Evolutionary conservation across 805 yeast species (phyloP), one percentile per base, ranked within the genome.

Genomic region (Candida mattraensis): DNA sequence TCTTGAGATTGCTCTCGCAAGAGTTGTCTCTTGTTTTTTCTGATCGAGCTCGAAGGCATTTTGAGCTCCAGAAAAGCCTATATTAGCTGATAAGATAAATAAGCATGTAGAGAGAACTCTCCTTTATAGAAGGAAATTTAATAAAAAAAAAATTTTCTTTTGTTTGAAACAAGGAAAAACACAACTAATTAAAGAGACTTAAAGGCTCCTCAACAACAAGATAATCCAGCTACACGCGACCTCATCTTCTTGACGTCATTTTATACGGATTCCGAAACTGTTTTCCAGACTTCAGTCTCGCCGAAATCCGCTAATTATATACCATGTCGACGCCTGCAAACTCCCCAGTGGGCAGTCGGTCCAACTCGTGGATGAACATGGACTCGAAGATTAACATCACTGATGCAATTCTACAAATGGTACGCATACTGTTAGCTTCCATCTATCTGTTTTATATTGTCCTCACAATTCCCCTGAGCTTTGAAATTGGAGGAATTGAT

Each of bases 401-500:
- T 17, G 51, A 47, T 20, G 47, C 51, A 1, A 6, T 51, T 3
- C 29, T 43, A 12, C 56, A 53, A 30, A 16, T 36, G 2, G 32
- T 66, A 15, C 52, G 73, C 33, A 61, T 66, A 16, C 24, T 72
- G 11, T 64, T 78, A 40, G 76, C 85, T 0, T 61, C 76, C 1
- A 60, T 83, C 19, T 87, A 88, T 53, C 66, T 87, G 35, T 58
- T 74, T 5, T 73, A 86, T 33, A 78, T 87, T 9, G 73, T 88
- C 18, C 67, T 89, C 19, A 83, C 96, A 3, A 83, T 93, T 5
- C 98, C 98, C 4, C 72, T 93, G 43, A 84, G 97, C 16, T 93
- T 93, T 61, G 96, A 91, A 54, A 83, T 87, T 24, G 98, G 98
- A 7, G 97, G 98, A 1, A 72, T 81, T 13, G 72, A 78, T 37